A percentile compares a stretch with the other conserved stretches of the same genome.
Evolutionary conservation across 202 grass and related monocot species (phyloP).

Genomic region (Carex arenaria): DNA sequence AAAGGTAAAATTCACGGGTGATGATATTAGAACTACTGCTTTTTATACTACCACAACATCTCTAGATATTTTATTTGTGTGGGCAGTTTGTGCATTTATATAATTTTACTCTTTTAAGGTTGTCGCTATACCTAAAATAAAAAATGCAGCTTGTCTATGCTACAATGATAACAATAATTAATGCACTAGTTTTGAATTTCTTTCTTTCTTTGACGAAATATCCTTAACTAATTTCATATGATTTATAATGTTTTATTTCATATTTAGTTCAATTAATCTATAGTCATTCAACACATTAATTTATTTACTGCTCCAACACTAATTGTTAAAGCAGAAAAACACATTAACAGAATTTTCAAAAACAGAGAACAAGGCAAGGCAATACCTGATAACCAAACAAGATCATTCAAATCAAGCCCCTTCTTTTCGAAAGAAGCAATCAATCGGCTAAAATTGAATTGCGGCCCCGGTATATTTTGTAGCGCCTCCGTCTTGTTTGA

Average conservation of each 20-base stretch:
- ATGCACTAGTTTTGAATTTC: not conserved
- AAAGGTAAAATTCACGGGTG: too few species aligned
- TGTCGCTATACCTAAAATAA: not conserved
- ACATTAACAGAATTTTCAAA: not conserved
- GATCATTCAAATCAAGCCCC: constrained; percentile 67
- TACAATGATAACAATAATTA: not conserved
- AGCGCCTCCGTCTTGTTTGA: constrained; percentile 62
- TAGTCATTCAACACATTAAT: not conserved
- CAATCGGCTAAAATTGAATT: constrained; percentile 72
- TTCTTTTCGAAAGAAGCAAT: constrained; percentile 54
- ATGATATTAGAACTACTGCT: too few species aligned
- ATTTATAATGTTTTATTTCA: not conserved
- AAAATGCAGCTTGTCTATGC: not conserved
- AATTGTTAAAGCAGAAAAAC: not conserved
- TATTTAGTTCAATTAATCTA: not conserved
- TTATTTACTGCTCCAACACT: not conserved
- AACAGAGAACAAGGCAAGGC: not conserved
- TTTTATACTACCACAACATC: too few species aligned
- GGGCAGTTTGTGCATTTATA: not conserved
- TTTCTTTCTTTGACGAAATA: not conserved
- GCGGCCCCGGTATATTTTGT: constrained; percentile 53
- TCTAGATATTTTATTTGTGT: too few species aligned
- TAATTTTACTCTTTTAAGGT: not conserved
- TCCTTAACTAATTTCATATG: not conserved
- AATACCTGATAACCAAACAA: constrained; percentile 77